Evolutionary conservation across 202 grass and related monocot genomes (phyloP), one percentile per base, ranked within the genome.

Genomic region (Panicum virgatum): DNA sequence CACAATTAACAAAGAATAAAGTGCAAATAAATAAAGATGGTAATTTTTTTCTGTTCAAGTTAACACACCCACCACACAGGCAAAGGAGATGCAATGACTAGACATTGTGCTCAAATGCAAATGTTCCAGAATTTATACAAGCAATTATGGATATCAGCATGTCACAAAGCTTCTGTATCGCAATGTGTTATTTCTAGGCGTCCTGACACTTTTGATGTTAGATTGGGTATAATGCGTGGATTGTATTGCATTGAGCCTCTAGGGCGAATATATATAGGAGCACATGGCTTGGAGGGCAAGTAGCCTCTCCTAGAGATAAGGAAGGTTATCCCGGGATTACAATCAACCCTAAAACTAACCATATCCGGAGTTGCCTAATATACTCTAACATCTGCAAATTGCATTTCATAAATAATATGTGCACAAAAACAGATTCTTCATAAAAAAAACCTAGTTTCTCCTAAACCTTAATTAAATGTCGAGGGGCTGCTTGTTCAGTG

Each of bases 1-100:
- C 44, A 85, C 19, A 82, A 77, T 48, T 64, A 34, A 75, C 37
- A 75, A 84, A 19, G 58, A n/a, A 83, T 77, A 65, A 73, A 75
- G 69, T 58, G 60, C 39, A 42, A 83, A 83, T 19, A 52, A 40
- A 52, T 50, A 74, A 59, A 80, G 12, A 54, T 25, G 10, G 42
- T 2, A 8, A 34, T 3, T 69, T 3, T n/a, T 46, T 75, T 73
- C 45, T 9, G 6, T 40, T 73, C 30, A 67, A 45, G 27, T 23
- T 12, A 45, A 57, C 29, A 84, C 39, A 72, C 13, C 32, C 40
- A 37, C 19, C 13, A 42, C 50, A 40, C 6, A 51, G 36, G 54
- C 23, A 65, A 72, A 66, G 6, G 65, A 85, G 34, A 75, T 27
- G 50, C 44, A 57, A 50, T 77, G 62, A 62, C 30, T 65, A 47